These are phyloP conservation scores for Erigeron canadensis DNA, from an alignment of 129 eudicot genomes.

Conservation along the genomic window DNA sequence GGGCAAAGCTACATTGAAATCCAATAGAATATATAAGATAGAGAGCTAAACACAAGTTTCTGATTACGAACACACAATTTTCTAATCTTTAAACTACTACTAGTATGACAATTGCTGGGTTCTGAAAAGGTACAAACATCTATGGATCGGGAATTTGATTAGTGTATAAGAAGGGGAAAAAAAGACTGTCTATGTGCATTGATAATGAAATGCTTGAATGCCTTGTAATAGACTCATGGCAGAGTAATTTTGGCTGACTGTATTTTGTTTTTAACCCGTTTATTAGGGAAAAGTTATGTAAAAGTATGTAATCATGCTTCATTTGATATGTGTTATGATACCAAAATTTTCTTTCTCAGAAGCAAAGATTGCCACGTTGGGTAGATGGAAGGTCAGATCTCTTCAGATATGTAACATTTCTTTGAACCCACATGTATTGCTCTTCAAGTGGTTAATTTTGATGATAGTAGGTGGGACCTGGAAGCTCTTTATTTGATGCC, in stretches of 20 bases:
- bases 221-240: background rate
- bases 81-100: background rate
- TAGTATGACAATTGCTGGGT: background rate
- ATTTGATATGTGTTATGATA: conserved; percentile 14
- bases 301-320: background rate
- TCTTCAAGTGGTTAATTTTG: conserved; percentile 34
- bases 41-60: conserved; percentile 1
- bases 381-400: conserved; percentile 89
- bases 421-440: conserved; percentile 2
- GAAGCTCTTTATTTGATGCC: conserved; percentile 72
- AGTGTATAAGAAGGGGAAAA: background rate
- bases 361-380: conserved; percentile 85
- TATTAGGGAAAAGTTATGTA: conserved; percentile 15
- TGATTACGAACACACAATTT: conserved; percentile 7
- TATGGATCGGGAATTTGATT: background rate
- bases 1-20: conserved; percentile 7
- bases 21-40: background rate
- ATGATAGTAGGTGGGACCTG: conserved; percentile 92
- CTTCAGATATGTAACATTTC: conserved; percentile 16
- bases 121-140: background rate
- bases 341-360: conserved; percentile 46
- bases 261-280: background rate
- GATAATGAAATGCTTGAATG: conserved; percentile 1
- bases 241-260: conserved; percentile 11
- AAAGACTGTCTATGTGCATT: conserved; percentile 5